phyloP scores from a whole-genome alignment of 2,329 filamentous ascomycete species.

The Bipolaris victoriae region DNA sequence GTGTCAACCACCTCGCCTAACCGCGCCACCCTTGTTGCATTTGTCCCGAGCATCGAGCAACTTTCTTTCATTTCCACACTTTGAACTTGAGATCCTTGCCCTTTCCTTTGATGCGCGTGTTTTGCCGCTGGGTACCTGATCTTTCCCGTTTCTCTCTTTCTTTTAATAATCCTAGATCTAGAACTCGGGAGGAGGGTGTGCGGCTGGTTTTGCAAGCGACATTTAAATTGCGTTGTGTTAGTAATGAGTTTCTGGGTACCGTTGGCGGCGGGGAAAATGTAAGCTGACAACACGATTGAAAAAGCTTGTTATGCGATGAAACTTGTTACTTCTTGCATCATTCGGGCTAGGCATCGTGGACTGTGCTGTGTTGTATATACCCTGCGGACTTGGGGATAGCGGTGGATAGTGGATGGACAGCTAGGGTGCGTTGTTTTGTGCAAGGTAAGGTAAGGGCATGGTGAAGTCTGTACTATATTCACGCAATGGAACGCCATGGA shows the following conservation, averaged over 20 bases:
- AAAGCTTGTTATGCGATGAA: neutral
- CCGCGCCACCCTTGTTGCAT: slow-evolving; percentile 23
- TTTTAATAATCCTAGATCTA: neutral
- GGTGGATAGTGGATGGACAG: too few species aligned
- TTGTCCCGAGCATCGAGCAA: slow-evolving; percentile 25
- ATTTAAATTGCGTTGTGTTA: too few species aligned
- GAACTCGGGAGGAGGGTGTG: too few species aligned
- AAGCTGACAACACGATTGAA: neutral
- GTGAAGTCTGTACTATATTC: neutral
- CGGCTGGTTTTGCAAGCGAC: too few species aligned
- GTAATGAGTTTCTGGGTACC: too few species aligned
- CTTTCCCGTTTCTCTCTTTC: neutral
- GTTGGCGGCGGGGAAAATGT: neutral
- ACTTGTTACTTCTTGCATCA: slow-evolving; percentile 4
- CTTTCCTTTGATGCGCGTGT: too few species aligned
- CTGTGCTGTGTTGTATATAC: slow-evolving; percentile 1
- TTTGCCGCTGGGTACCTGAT: neutral
- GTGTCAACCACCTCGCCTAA: slow-evolving; percentile 4
- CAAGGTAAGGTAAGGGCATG: too few species aligned
- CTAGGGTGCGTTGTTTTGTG: too few species aligned
- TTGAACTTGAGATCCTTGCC: too few species aligned
- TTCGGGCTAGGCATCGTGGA: slow-evolving; percentile 19
- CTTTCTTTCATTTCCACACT: neutral
- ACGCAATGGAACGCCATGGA: neutral
- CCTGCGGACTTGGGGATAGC: neutral